phyloP scores from a whole-genome alignment of 2,329 filamentous ascomycete species.

The Colletotrichum sp. region DNA sequence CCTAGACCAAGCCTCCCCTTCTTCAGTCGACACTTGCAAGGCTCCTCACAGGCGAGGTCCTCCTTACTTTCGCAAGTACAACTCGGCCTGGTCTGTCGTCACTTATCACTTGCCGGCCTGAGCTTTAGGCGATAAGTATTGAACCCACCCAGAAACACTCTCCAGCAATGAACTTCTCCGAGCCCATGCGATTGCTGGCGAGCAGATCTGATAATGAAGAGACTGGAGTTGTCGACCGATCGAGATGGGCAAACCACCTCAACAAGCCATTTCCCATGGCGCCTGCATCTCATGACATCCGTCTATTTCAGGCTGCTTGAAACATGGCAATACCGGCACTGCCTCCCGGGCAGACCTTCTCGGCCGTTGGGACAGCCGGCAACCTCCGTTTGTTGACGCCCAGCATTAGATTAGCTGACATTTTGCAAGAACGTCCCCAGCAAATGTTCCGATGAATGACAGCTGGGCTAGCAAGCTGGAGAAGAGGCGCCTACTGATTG shows the following conservation, averaged over 20 bases:
- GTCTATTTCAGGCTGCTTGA: neutral
- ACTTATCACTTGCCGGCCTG: conserved; percentile 11
- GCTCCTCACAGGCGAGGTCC: neutral
- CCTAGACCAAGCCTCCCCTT: neutral
- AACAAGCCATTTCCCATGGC: neutral
- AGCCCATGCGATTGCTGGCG: neutral
- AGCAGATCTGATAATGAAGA: neutral
- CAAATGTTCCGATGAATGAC: neutral
- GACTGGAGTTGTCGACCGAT: neutral
- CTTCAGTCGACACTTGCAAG: neutral
- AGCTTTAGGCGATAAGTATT: neutral
- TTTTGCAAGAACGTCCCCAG: neutral
- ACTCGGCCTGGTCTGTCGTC: neutral
- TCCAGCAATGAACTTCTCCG: neutral
- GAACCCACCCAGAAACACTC: neutral
- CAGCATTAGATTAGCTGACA: neutral
- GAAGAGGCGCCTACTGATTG: neutral
- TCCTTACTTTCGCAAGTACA: conserved; percentile 11
- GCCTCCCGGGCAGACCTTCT: neutral
- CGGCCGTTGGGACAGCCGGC: conserved; percentile 2
- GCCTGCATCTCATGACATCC: neutral
- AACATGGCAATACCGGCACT: conserved; percentile 12
- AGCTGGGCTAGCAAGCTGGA: neutral
- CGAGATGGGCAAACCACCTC: neutral
- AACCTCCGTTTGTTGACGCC: neutral